A percentile compares a stretch with the other conserved stretches of the same genome.
Conservation (phyloP, 2,329 filamentous ascomycete genomes). For the Cercospora sojina region DNA sequence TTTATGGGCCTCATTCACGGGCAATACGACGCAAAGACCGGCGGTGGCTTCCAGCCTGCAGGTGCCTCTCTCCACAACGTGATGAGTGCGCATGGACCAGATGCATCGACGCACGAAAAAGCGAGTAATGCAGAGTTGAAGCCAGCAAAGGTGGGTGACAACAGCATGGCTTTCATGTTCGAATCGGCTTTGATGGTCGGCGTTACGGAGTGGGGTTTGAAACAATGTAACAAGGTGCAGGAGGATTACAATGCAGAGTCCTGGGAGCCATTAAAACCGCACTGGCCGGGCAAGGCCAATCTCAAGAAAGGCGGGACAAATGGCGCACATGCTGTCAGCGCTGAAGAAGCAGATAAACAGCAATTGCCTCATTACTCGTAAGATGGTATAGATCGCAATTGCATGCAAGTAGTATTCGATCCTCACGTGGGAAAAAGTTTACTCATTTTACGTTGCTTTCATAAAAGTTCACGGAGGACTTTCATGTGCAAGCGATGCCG, state of each 20-base stretch:
- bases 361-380: constrained; percentile 25
- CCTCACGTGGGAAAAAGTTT: background rate
- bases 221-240: constrained; percentile 68
- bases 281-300: constrained; percentile 35
- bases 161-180: constrained; percentile 68
- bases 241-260: constrained; percentile 76
- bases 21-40: constrained; percentile 59
- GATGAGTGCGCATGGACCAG: constrained; percentile 53
- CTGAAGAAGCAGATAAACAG: constrained; percentile 16
- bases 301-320: constrained; percentile 17
- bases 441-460: background rate
- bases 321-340: constrained; percentile 1
- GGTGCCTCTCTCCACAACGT: constrained; percentile 56
- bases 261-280: constrained; percentile 61
- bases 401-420: background rate
- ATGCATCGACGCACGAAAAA: constrained; percentile 57
- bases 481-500: background rate
- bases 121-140: constrained; percentile 56
- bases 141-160: constrained; percentile 59
- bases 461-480: background rate
- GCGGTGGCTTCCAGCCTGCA: constrained; percentile 58
- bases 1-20: constrained; percentile 63
- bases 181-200: constrained; percentile 69
- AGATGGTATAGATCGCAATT: background rate
- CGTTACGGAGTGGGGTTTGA: constrained; percentile 70